These are phyloP conservation scores for Zalerion maritima DNA, from an alignment of 495 filamentous ascomycete species.

Conservation along the genomic window DNA sequence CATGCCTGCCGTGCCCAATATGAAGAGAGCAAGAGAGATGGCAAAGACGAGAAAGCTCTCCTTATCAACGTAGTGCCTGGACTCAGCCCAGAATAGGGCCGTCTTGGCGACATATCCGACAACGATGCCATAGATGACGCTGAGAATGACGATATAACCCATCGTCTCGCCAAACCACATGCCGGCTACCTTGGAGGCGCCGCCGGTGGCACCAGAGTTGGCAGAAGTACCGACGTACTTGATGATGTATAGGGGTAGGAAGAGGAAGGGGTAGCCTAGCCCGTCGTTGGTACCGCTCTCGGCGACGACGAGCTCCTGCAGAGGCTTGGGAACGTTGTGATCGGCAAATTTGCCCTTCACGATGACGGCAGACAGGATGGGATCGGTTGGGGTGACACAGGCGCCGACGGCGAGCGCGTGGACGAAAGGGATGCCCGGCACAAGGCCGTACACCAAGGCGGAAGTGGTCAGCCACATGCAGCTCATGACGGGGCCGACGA, in stretches of 20 bases:
- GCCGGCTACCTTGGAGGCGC: constrained; percentile 55
- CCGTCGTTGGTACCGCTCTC: constrained; percentile 90
- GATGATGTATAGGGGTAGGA: constrained; percentile 69
- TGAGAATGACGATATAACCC: constrained; percentile 69
- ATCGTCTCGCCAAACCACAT: constrained; percentile 82
- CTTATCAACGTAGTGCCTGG: constrained; percentile 68
- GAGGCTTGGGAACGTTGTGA: constrained; percentile 64
- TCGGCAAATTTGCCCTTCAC: constrained; percentile 92
- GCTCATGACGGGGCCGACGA: constrained; percentile 77
- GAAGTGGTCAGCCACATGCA: constrained; percentile 80
- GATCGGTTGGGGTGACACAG: constrained; percentile 86
- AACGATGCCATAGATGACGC: constrained; percentile 57
- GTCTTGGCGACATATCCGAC: constrained; percentile 74
- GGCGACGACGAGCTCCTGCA: constrained; percentile 79
- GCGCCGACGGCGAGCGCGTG: constrained; percentile 66
- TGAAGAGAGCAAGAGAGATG: constrained; percentile 47
- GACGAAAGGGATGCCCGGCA: constrained; percentile 58
- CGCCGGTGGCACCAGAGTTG: constrained; percentile 25
- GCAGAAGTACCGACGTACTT: constrained; percentile 52
- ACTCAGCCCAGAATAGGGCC: constrained; percentile 70
- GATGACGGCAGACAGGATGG: constrained; percentile 75
- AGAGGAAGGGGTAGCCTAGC: constrained; percentile 85
- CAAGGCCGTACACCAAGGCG: constrained; percentile 63
- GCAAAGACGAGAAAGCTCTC: constrained; percentile 78
- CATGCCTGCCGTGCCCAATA: constrained; percentile 75